These are phyloP conservation scores for Handroanthus guayacan DNA, from an alignment of 257 asterid species.

Conservation along the genomic window DNA sequence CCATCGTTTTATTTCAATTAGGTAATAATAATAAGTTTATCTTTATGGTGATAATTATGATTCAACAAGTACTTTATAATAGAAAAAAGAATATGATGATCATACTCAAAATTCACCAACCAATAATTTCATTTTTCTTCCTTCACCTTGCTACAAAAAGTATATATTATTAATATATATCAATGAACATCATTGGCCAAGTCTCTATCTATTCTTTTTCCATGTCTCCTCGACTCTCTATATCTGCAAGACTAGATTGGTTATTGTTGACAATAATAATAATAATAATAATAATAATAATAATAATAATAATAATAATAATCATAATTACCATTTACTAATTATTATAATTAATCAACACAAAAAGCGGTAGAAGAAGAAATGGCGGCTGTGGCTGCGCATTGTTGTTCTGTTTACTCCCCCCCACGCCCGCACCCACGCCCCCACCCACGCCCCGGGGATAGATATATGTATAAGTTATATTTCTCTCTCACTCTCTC, in stretches of 20 bases:
- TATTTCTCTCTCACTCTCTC: background rate
- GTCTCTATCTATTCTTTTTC: slow-evolving; percentile 43
- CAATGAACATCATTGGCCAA: background rate
- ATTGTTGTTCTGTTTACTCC: background rate
- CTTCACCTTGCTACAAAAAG: background rate
- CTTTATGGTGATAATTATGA: no score
- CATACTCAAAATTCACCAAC: no score
- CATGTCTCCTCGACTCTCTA: slow-evolving; percentile 37
- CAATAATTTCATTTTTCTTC: background rate
- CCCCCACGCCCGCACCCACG: no score
- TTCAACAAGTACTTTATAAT: no score
- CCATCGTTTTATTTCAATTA: no score
- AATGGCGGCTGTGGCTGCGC: slow-evolving; percentile 91
- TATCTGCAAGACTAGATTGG: background rate
- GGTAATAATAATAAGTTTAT: no score
- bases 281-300: background rate
- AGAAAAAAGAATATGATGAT: no score
- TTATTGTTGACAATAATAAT: background rate
- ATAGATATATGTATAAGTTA: no score
- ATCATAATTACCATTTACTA: no score
- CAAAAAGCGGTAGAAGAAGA: slow-evolving; percentile 36
- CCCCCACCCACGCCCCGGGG: no score
- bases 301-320: background rate
- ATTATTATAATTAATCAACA: slow-evolving; percentile 35
- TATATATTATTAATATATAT: background rate